Evolutionary conservation across 208 protist genomes (phyloP).

Genomic region (Sergeia podlipaevii): DNA sequence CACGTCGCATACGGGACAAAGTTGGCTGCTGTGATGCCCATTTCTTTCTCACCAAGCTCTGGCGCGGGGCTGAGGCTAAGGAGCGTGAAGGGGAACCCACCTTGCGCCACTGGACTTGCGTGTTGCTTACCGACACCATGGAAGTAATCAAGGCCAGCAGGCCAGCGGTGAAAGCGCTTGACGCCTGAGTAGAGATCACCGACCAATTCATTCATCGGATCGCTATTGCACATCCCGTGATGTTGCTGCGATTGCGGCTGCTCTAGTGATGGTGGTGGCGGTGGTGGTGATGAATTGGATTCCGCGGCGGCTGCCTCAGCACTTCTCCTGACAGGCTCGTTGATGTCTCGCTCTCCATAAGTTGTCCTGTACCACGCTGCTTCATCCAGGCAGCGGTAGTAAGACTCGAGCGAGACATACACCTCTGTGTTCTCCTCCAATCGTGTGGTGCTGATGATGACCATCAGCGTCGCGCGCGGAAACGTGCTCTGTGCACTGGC

Average conservation of each 20-base stretch:
- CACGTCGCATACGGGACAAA: conserved; percentile 76
- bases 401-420: conserved; percentile 69
- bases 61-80: conserved; percentile 45
- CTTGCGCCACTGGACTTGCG: conserved; percentile 32
- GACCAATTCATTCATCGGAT: not conserved
- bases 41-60: conserved; percentile 53
- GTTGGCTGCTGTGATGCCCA: conserved; percentile 52
- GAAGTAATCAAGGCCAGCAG: conserved; percentile 47
- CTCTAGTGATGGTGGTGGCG: not conserved
- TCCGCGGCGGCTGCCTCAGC: not conserved
- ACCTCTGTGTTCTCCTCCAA: conserved; percentile 46
- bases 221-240: not conserved
- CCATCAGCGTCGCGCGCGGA: conserved; percentile 61
- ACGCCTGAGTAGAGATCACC: conserved; percentile 38
- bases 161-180: conserved; percentile 57
- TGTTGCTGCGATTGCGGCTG: not conserved
- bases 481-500: conserved; percentile 9
- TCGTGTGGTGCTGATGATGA: conserved; percentile 50
- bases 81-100: conserved; percentile 76
- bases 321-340: conserved; percentile 9
- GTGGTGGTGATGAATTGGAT: not conserved
- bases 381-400: conserved; percentile 81
- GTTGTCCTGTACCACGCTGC: conserved; percentile 54
- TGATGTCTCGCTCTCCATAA: conserved; percentile 14
- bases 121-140: conserved; percentile 72